Evolutionary conservation across 2,329 filamentous ascomycete species (phyloP).

Genomic region (Xylariaceae sp.): DNA sequence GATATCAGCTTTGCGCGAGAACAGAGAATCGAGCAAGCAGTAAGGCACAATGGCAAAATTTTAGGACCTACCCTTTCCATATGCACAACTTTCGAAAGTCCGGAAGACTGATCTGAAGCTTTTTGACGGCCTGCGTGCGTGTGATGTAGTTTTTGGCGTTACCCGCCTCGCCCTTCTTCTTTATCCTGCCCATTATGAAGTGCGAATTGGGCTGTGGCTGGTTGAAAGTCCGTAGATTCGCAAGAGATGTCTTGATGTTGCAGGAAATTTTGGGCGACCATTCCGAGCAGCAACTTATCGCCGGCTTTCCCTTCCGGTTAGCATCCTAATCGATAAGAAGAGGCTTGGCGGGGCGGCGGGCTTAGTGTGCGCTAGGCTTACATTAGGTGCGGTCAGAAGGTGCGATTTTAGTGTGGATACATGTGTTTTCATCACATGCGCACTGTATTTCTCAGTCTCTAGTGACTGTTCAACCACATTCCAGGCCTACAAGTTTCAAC

Average conservation of each 20-base stretch:
- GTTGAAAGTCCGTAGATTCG: conserved; percentile 6
- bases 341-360: conserved; percentile 24
- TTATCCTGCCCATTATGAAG: conserved; percentile 65
- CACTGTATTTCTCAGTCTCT: too few relatives aligned
- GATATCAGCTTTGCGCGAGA: neutral
- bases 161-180: conserved; percentile 90
- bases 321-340: conserved; percentile 20
- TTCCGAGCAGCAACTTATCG: conserved; percentile 1
- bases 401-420: too few relatives aligned
- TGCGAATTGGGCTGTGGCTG: conserved; percentile 13
- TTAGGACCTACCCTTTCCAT: conserved; percentile 70
- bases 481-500: too few relatives aligned
- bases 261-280: conserved; percentile 19
- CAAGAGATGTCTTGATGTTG: conserved; percentile 4
- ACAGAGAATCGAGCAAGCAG: neutral
- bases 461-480: too few relatives aligned
- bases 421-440: too few relatives aligned
- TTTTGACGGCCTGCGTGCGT: conserved; percentile 91
- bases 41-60: neutral
- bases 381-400: too few relatives aligned
- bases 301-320: neutral
- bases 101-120: conserved; percentile 92
- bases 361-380: conserved; percentile 25
- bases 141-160: conserved; percentile 98
- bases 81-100: conserved; percentile 98